Conservation (phyloP, 257 asterid genomes). For the Primulina huaijiensis region DNA sequence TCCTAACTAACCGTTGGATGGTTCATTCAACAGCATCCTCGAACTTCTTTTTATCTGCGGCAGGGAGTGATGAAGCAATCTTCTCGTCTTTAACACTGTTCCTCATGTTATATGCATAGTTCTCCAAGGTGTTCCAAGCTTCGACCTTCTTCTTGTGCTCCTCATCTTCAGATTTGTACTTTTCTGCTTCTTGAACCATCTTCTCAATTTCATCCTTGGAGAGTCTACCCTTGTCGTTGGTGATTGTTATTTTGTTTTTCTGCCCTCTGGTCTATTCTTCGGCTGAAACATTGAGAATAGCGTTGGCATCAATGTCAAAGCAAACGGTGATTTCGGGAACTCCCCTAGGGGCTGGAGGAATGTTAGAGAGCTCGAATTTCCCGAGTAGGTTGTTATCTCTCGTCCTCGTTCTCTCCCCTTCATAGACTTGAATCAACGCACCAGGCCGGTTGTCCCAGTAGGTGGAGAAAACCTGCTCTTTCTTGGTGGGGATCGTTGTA, state of each 20-base stretch:
- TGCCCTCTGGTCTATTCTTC: constrained; percentile 72
- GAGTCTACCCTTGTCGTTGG: constrained; percentile 63
- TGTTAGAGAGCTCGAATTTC: constrained; percentile 54
- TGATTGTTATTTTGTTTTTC: constrained; percentile 70
- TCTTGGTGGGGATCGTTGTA: constrained; percentile 58
- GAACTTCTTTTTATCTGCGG: constrained; percentile 49
- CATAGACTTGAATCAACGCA: constrained; percentile 38
- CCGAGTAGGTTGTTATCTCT: constrained; percentile 58
- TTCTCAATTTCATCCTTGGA: constrained; percentile 63
- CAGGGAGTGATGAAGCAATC: constrained; percentile 37
- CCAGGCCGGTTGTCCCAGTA: constrained; percentile 61
- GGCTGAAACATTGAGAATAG: constrained; percentile 61
- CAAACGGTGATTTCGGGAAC: constrained; percentile 58
- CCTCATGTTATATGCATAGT: constrained; percentile 66
- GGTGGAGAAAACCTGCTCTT: constrained; percentile 60
- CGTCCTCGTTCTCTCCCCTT: constrained; percentile 31
- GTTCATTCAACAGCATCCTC: constrained; percentile 46
- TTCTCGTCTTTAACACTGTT: constrained; percentile 58
- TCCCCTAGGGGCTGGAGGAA: constrained; percentile 51
- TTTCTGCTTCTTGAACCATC: constrained; percentile 69
- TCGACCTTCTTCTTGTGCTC: constrained; percentile 62
- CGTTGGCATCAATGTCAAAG: constrained; percentile 65
- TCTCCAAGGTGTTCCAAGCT: constrained; percentile 38
- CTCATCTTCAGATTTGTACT: constrained; percentile 63
- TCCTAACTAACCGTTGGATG: constrained; percentile 42